These are phyloP conservation scores for Piedraia hortae DNA, from an alignment of 2,329 filamentous ascomycete species.

Conservation along the genomic window DNA sequence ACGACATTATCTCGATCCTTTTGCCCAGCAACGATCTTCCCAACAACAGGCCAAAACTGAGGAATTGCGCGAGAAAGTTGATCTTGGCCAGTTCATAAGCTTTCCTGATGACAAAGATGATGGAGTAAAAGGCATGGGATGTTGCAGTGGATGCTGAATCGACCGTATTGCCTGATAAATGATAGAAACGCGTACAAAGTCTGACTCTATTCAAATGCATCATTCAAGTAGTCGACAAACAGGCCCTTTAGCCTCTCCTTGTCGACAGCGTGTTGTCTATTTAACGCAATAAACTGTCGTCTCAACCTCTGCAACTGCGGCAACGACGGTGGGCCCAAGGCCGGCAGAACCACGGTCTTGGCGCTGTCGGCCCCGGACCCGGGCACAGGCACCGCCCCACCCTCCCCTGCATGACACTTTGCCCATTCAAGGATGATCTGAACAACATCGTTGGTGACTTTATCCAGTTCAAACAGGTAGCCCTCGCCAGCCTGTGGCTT, in stretches of 20 bases:
- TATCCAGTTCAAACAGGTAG: slow-evolving; percentile 57
- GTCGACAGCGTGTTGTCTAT: slow-evolving; percentile 30
- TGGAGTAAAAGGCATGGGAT: too few species aligned
- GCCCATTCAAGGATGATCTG: slow-evolving; percentile 41
- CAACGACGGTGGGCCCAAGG: slow-evolving; percentile 29
- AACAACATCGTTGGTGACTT: slow-evolving; percentile 50
- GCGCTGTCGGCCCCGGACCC: slow-evolving; percentile 27
- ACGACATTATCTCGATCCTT: too few species aligned
- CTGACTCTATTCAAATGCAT: slow-evolving; percentile 10
- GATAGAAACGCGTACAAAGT: slow-evolving; percentile 7
- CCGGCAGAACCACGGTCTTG: slow-evolving; percentile 35
- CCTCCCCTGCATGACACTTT: slow-evolving; percentile 33
- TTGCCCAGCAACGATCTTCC: too few species aligned
- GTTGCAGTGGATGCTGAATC: too few species aligned
- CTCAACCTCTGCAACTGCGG: slow-evolving; percentile 53
- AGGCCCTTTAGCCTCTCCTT: slow-evolving; percentile 14
- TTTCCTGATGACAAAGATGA: too few species aligned
- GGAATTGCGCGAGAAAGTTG: too few species aligned
- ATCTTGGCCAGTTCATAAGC: too few species aligned
- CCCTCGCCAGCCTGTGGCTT: slow-evolving; percentile 36
- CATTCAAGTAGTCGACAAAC: slow-evolving; percentile 18
- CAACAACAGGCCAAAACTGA: too few species aligned
- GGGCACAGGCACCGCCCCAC: slow-evolving; percentile 28
- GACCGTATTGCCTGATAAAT: too few species aligned
- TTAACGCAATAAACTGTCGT: slow-evolving; percentile 50